Evolutionary conservation across 805 yeast genomes (phyloP).

Genomic region (Saccharomyces paradoxus): DNA sequence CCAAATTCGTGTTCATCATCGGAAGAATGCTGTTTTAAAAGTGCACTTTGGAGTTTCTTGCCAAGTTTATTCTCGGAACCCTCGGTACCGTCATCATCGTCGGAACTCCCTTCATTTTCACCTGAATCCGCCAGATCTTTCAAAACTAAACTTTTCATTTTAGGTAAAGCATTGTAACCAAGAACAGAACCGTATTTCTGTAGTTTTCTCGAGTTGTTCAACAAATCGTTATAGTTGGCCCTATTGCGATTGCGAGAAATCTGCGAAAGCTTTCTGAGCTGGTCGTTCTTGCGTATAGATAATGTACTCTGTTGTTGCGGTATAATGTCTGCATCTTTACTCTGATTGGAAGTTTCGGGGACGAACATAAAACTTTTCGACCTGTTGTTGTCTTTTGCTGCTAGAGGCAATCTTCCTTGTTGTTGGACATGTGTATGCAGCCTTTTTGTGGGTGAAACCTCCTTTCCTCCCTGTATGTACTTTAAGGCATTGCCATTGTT

Average conservation of each 20-base stretch:
- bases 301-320: not conserved
- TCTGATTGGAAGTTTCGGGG: not conserved
- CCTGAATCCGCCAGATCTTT: constrained; percentile 18
- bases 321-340: not conserved
- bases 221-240: not conserved
- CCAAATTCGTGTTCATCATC: constrained; percentile 8
- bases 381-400: constrained; percentile 27
- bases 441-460: constrained; percentile 8
- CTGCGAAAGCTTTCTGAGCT: not conserved
- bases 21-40: constrained; percentile 25
- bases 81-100: constrained; percentile 11
- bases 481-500: not conserved
- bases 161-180: constrained; percentile 21
- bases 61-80: constrained; percentile 17
- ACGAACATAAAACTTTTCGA: constrained; percentile 8
- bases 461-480: constrained; percentile 3
- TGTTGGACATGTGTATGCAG: constrained; percentile 1
- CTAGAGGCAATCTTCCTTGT: constrained; percentile 22
- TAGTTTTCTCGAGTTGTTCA: constrained; percentile 24
- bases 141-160: constrained; percentile 23
- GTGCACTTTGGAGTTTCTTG: constrained; percentile 27
- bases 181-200: constrained; percentile 28
- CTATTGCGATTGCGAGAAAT: not conserved
- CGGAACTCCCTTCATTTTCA: not conserved
- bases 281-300: not conserved